Conservation (phyloP, 176 grass and related monocot species). For the Phoenix roebelenii region DNA sequence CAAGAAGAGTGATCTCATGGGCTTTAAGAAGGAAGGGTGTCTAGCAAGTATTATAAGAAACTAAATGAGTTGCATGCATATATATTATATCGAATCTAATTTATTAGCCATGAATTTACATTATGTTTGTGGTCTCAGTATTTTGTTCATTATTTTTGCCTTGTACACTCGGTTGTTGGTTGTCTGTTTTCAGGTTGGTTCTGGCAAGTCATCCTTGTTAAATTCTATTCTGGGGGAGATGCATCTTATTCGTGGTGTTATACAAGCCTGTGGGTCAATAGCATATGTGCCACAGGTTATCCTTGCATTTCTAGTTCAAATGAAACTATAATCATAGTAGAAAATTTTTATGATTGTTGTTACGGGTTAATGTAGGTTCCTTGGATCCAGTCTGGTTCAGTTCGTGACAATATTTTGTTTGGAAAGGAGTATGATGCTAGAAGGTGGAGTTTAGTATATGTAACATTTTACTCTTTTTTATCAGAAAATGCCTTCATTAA, state of each 20-base stretch:
- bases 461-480: background rate
- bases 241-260: conserved; percentile 39
- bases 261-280: conserved; percentile 45
- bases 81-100: no score
- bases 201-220: conserved; percentile 88
- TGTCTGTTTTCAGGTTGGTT: conserved; percentile 64
- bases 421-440: conserved; percentile 59
- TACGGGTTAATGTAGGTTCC: conserved; percentile 50
- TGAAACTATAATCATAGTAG: background rate
- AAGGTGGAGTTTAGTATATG: conserved; percentile 28
- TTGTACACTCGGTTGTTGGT: background rate
- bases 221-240: conserved; percentile 83
- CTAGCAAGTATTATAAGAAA: no score
- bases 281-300: conserved; percentile 84
- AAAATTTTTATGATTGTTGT: conserved; percentile 7
- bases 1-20: no score
- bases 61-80: no score
- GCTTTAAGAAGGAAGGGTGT: no score
- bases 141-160: no score
- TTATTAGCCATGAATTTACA: no score
- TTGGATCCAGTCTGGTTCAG: conserved; percentile 80
- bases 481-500: background rate
- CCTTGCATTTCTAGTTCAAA: background rate
- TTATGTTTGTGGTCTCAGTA: no score
- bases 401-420: conserved; percentile 86